Evolutionary conservation across 805 yeast species (phyloP).

Genomic region (Kluyveromyces starmeri): DNA sequence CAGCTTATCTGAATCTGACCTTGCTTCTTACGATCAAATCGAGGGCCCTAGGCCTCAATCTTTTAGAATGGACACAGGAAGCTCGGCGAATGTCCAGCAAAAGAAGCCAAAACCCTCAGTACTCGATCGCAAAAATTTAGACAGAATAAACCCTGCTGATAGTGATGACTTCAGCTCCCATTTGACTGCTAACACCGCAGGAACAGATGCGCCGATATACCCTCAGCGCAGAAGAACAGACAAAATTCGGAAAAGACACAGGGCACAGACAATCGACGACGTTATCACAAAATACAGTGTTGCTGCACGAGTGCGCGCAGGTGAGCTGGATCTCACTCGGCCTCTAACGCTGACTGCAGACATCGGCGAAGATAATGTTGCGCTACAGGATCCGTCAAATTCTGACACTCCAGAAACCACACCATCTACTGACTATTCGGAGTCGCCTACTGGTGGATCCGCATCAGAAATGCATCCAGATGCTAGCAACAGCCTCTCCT

Average conservation of each 20-base stretch:
- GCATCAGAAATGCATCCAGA: slow-evolving; percentile 1
- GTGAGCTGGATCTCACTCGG: slow-evolving; percentile 25
- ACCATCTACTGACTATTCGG: background rate
- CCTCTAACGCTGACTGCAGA: slow-evolving; percentile 26
- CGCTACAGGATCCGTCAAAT: slow-evolving; percentile 4
- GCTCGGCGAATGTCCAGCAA: background rate
- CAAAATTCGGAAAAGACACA: slow-evolving; percentile 10
- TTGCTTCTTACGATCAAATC: background rate
- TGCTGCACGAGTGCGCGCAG: slow-evolving; percentile 20
- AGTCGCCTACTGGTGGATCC: background rate
- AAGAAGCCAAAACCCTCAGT: background rate
- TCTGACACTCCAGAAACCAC: too few relatives aligned
- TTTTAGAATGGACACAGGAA: background rate
- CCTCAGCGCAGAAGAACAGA: background rate
- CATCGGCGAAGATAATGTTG: slow-evolving; percentile 18
- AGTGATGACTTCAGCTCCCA: background rate
- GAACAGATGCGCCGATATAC: background rate
- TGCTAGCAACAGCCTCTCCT: background rate
- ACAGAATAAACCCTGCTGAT: background rate
- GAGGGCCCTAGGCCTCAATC: background rate
- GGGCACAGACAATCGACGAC: slow-evolving; percentile 32
- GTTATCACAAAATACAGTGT: slow-evolving; percentile 36
- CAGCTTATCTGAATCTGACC: background rate
- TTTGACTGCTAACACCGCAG: background rate
- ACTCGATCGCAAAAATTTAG: background rate